Conservation (phyloP, 352 stramenopile species). For the Globisporangium nodosum region DNA sequence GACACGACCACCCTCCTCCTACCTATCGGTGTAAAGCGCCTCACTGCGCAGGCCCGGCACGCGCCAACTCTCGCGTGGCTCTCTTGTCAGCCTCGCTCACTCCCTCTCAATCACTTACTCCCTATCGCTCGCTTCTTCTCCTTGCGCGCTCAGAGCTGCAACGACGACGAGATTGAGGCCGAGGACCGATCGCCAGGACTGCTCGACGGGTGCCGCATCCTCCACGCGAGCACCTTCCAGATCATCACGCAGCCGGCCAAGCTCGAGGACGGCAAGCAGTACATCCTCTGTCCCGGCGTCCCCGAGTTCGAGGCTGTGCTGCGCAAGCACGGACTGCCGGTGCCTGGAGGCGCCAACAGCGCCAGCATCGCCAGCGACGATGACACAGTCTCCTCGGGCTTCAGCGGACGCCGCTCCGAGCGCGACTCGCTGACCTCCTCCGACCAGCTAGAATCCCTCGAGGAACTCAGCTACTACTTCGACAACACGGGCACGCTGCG, state of each 20-base stretch:
- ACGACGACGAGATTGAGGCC: conserved; percentile 70
- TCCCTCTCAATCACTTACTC: too few relatives aligned
- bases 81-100: neutral
- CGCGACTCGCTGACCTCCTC: conserved; percentile 43
- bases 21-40: neutral
- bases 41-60: too few relatives aligned
- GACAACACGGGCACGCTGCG: conserved; percentile 59
- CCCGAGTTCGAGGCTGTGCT: conserved; percentile 32
- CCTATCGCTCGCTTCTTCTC: neutral
- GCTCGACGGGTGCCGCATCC: conserved; percentile 47
- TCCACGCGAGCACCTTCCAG: conserved; percentile 46
- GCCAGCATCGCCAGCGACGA: conserved; percentile 10
- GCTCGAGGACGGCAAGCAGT: conserved; percentile 73
- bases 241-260: conserved; percentile 24
- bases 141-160: conserved; percentile 39
- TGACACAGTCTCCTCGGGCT: conserved; percentile 12
- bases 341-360: conserved; percentile 15
- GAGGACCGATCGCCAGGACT: conserved; percentile 47
- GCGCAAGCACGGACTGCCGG: conserved; percentile 38
- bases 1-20: neutral
- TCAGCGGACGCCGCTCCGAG: conserved; percentile 13
- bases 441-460: conserved; percentile 65
- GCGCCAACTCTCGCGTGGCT: neutral
- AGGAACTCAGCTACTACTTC: conserved; percentile 79
- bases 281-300: conserved; percentile 48